Base-by-base conservation (phyloP, 2,329 filamentous ascomycete species). In the Lasiodiplodia sp. region DNA sequence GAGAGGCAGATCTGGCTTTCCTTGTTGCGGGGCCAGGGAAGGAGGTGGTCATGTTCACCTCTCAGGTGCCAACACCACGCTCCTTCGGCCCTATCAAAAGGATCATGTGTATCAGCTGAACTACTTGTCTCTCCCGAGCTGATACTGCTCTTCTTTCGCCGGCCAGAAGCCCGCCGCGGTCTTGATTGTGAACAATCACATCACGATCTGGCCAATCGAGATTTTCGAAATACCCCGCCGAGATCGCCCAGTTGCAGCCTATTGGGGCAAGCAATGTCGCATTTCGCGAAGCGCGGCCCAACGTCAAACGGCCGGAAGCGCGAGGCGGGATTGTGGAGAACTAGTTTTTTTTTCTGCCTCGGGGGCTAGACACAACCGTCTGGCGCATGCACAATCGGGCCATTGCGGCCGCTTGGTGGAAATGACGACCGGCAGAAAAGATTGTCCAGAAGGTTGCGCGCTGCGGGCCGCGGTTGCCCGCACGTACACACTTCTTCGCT, bases 341-440 rank as follows among this genome's bases (percentile, higher is more conserved):
- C 40, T 49, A 49, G 58, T 51, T 62, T 34, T 47, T n/a, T 18
- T 44, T 49, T 10, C 31, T 34, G 31, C 31, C 31, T 34, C 31
- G 31, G 31, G 31, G 40, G 40, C 58, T 62, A 62, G 47, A 62
- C 57, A n/a, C 8, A 23, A 31, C 21, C 55, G 37, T 25, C 18
- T 25, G 57, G 16, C 55, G 57, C 57, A 47, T 21, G 38, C 38
- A 60, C 21, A 62, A 62, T 51, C 40, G 40, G 58, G 16, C 28
- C 25, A 62, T 49, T 62, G 58, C 21, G 58, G 40, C 58, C 47
- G 21, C 25, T 34, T 28, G 21, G 34, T 62, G 58, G 58, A 49
- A 51, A 62, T 62, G 40, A 62, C 40, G 58, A 62, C 40, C 58
- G 49, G 40, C 58, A 62, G n/a, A 40, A 47, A 47, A 14, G 40